A percentile compares a stretch with the other conserved stretches of the same genome.
These are phyloP conservation scores for Daldinia eschscholtzii DNA, from an alignment of 2,329 filamentous ascomycete genomes.

Conservation along the genomic window DNA sequence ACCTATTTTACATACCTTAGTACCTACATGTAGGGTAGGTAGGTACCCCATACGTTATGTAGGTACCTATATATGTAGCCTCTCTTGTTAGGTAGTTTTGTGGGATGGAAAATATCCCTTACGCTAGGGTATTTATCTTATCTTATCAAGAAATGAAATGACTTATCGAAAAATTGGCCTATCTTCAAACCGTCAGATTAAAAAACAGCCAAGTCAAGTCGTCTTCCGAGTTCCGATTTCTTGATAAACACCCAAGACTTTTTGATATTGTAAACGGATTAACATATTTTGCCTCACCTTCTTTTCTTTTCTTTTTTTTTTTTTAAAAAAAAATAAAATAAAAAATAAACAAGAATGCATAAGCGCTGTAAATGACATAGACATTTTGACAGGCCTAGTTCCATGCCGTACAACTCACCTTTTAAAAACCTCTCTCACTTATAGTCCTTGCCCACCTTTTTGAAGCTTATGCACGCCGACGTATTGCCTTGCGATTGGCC, in stretches of 20 bases:
- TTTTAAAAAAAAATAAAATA: too few species aligned
- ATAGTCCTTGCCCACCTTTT: neutral
- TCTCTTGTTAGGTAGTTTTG: slow-evolving; percentile 11
- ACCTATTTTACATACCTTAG: neutral
- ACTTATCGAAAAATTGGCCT: slow-evolving; percentile 8
- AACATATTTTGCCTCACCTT: neutral
- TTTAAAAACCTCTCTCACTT: neutral
- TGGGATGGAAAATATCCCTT: slow-evolving; percentile 15
- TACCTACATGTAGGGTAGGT: neutral
- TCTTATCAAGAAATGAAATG: slow-evolving; percentile 19
- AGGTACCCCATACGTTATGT: too few species aligned
- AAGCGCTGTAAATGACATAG: neutral
- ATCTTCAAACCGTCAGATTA: neutral
- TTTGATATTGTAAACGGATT: slow-evolving; percentile 1
- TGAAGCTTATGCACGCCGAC: neutral
- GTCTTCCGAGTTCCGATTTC: neutral
- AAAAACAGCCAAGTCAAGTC: neutral
- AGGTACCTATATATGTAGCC: neutral
- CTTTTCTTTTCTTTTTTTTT: neutral
- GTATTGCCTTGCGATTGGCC: neutral
- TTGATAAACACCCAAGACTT: slow-evolving; percentile 5
- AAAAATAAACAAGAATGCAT: neutral
- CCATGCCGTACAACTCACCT: slow-evolving; percentile 4
- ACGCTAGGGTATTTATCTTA: slow-evolving; percentile 14
- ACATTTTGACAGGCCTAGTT: neutral